Evolutionary conservation across 2,329 filamentous ascomycete species (phyloP).

Genomic region (Onygenales sp.): DNA sequence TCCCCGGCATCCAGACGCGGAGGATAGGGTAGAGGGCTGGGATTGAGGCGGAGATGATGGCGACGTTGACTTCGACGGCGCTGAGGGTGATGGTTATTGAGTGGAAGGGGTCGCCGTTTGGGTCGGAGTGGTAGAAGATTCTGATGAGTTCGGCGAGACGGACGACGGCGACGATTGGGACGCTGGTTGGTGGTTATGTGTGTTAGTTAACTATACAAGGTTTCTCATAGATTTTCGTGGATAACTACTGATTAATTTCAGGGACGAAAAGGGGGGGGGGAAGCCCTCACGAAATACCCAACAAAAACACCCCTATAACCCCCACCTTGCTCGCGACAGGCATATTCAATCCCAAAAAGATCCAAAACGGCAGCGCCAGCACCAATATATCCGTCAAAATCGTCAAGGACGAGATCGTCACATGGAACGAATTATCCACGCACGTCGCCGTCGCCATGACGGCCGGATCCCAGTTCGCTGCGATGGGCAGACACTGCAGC

Average conservation of each 20-base stretch:
- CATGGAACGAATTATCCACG: constrained; percentile 24
- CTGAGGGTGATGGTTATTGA: neutral
- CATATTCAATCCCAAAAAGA: constrained; percentile 29
- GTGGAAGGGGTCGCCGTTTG: neutral
- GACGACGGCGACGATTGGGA: neutral
- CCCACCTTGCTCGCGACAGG: neutral
- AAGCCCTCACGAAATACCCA: neutral
- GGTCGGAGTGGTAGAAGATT: neutral
- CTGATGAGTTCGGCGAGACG: neutral
- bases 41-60: neutral
- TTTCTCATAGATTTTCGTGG: constrained; percentile 11
- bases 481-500: constrained; percentile 33
- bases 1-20: neutral
- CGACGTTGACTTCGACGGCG: neutral
- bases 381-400: constrained; percentile 35
- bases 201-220: neutral
- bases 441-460: constrained; percentile 18
- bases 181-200: neutral
- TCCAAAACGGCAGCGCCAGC: constrained; percentile 30
- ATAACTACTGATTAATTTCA: neutral
- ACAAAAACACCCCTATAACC: neutral
- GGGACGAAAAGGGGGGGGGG: too few species aligned
- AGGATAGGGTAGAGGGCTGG: neutral
- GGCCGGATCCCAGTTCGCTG: constrained; percentile 22
- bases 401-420: constrained; percentile 28